Evolutionary conservation across 306 rosid species (phyloP).

Genomic region (cucumber (Cucumis sativus)): DNA sequence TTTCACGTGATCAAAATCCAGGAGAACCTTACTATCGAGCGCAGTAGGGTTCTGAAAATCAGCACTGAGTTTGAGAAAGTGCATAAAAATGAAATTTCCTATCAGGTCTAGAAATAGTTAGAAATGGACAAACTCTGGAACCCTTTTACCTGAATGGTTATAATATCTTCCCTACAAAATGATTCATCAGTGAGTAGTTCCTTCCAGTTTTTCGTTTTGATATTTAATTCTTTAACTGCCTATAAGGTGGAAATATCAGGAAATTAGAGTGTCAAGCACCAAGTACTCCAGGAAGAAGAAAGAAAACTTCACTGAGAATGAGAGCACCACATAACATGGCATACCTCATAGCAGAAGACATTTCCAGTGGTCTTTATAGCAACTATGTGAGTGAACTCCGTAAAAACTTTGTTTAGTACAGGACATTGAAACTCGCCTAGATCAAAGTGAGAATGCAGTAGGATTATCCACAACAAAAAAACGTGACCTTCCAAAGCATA

Average conservation of each 20-base stretch:
- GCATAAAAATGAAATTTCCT: slow-evolving; percentile 8
- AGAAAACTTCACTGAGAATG: neutral
- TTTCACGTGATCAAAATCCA: slow-evolving; percentile 91
- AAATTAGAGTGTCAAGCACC: neutral
- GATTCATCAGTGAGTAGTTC: slow-evolving; percentile 93
- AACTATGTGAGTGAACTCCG: slow-evolving; percentile 88
- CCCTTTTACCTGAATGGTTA: slow-evolving; percentile 75
- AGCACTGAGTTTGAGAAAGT: slow-evolving; percentile 7
- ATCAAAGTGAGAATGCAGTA: slow-evolving; percentile 2
- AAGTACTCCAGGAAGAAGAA: neutral
- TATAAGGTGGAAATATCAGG: slow-evolving; percentile 16
- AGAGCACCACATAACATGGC: slow-evolving; percentile 5
- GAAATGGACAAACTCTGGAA: slow-evolving; percentile 6
- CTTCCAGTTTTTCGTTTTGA: slow-evolving; percentile 95
- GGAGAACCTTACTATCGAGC: slow-evolving; percentile 62
- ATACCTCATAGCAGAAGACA: slow-evolving; percentile 89
- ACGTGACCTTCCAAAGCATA: neutral
- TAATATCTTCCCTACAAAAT: slow-evolving; percentile 66
- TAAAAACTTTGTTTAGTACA: slow-evolving; percentile 89
- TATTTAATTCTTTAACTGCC: slow-evolving; percentile 89
- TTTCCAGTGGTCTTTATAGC: slow-evolving; percentile 97
- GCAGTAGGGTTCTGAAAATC: slow-evolving; percentile 86
- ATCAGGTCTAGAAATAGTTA: neutral
- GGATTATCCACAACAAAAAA: neutral
- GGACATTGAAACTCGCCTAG: slow-evolving; percentile 94